A percentile compares a stretch with the other conserved stretches of the same genome.
Conservation (phyloP, 441 rosid species). For the Jatropha multifida region DNA sequence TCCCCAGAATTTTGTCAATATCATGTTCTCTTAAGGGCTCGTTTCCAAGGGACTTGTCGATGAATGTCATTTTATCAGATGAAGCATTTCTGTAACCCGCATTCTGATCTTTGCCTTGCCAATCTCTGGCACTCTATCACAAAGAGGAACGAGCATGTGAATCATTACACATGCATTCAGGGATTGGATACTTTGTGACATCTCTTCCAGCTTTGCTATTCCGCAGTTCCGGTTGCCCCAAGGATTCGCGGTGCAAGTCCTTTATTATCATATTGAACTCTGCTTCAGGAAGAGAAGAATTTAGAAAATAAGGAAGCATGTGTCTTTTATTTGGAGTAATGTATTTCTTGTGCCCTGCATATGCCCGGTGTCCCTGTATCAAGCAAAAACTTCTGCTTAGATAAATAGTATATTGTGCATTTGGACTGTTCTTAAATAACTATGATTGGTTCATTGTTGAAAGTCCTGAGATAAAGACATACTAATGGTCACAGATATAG, state of each 20-base stretch:
- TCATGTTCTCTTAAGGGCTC: slow-evolving; percentile 15
- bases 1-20: slow-evolving; percentile 14
- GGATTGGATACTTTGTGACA: slow-evolving; percentile 79
- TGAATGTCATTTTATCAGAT: not conserved
- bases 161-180: slow-evolving; percentile 80
- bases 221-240: slow-evolving; percentile 82
- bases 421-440: not conserved
- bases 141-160: slow-evolving; percentile 9
- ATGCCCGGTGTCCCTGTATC: slow-evolving; percentile 83
- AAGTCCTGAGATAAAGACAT: not conserved
- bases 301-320: slow-evolving; percentile 80
- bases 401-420: not conserved
- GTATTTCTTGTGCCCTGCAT: slow-evolving; percentile 86
- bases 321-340: slow-evolving; percentile 89
- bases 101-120: slow-evolving; percentile 2
- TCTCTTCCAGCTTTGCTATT: slow-evolving; percentile 71
- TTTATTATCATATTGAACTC: slow-evolving; percentile 66
- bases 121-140: slow-evolving; percentile 14
- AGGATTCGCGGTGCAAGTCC: slow-evolving; percentile 69
- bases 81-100: not conserved
- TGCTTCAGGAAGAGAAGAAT: slow-evolving; percentile 61
- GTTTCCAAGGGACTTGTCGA: slow-evolving; percentile 15
- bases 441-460: not conserved
- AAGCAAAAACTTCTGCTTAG: slow-evolving; percentile 20
- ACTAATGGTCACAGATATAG: not conserved